Evolutionary conservation across 352 stramenopile genomes (phyloP).

Genomic region (Phytophthora sojae): DNA sequence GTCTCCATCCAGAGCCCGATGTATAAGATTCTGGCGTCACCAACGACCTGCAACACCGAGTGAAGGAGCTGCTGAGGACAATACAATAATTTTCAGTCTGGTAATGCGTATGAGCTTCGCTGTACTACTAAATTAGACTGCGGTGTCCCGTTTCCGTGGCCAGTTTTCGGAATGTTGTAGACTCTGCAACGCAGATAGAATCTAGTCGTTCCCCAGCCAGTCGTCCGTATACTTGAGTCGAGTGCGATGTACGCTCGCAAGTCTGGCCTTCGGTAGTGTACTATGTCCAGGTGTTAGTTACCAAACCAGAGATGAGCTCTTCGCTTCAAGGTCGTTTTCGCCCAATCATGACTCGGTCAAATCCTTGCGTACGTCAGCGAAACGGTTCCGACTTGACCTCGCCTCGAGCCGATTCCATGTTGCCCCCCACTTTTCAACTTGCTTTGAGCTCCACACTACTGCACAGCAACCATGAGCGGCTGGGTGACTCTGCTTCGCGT

Average conservation of each 20-base stretch:
- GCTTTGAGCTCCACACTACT: slow-evolving; percentile 10
- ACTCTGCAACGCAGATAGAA: neutral
- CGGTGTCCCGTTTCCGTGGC: neutral
- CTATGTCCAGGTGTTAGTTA: neutral
- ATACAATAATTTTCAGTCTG: neutral
- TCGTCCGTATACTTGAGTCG: neutral
- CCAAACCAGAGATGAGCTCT: slow-evolving; percentile 21
- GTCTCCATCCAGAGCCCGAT: neutral
- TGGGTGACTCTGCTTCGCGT: slow-evolving; percentile 34
- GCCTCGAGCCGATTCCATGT: neutral
- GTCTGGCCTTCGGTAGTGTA: too few species aligned
- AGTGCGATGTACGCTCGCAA: neutral
- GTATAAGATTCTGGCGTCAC: slow-evolving; percentile 16
- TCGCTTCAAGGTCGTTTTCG: slow-evolving; percentile 8
- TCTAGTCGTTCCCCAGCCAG: neutral
- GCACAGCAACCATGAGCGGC: slow-evolving; percentile 2
- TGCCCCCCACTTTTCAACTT: slow-evolving; percentile 19
- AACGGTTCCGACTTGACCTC: slow-evolving; percentile 10
- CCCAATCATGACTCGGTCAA: slow-evolving; percentile 14
- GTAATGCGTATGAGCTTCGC: too few species aligned
- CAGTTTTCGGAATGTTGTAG: neutral
- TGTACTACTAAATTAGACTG: too few species aligned
- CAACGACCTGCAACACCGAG: neutral
- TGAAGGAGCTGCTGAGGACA: neutral
- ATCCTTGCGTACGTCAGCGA: slow-evolving; percentile 25